Conservation (phyloP, 441 rosid species). For the Cnidoscolus chayamansa region DNA sequence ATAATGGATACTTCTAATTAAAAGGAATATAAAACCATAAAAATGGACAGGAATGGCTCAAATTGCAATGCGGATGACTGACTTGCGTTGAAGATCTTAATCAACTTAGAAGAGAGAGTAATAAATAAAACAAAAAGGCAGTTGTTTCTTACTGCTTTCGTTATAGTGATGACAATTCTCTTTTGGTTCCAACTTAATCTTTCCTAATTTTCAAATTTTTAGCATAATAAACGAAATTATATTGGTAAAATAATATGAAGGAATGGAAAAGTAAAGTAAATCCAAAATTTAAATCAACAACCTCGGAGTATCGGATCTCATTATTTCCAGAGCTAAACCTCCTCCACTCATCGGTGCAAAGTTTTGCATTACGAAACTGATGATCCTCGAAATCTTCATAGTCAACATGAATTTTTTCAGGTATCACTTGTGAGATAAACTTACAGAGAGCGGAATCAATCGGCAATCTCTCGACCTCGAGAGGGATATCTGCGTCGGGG, state of each 20-base stretch:
- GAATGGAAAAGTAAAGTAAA: slow-evolving; percentile 1
- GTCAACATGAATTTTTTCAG: slow-evolving; percentile 40
- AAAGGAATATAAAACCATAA: neutral
- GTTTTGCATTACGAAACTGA: slow-evolving; percentile 12
- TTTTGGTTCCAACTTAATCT: neutral
- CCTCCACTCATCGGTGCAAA: slow-evolving; percentile 10
- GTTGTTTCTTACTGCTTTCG: too few species aligned
- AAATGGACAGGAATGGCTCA: too few species aligned
- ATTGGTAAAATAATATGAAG: neutral
- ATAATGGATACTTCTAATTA: neutral
- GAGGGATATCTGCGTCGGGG: slow-evolving; percentile 27
- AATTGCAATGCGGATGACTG: neutral
- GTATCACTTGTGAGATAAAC: slow-evolving; percentile 53
- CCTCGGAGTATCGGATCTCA: neutral
- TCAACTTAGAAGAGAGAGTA: too few species aligned
- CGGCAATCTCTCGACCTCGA: slow-evolving; percentile 36
- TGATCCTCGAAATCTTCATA: slow-evolving; percentile 28
- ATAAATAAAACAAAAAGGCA: too few species aligned
- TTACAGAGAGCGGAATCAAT: slow-evolving; percentile 56
- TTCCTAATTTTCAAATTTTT: neutral
- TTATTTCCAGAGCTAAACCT: slow-evolving; percentile 6
- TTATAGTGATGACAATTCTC: neutral
- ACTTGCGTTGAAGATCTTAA: too few species aligned
- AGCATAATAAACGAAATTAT: neutral
- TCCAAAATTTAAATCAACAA: neutral